Evolutionary conservation across 257 asterid species (phyloP).

Genomic region (Coffea eugenioides): DNA sequence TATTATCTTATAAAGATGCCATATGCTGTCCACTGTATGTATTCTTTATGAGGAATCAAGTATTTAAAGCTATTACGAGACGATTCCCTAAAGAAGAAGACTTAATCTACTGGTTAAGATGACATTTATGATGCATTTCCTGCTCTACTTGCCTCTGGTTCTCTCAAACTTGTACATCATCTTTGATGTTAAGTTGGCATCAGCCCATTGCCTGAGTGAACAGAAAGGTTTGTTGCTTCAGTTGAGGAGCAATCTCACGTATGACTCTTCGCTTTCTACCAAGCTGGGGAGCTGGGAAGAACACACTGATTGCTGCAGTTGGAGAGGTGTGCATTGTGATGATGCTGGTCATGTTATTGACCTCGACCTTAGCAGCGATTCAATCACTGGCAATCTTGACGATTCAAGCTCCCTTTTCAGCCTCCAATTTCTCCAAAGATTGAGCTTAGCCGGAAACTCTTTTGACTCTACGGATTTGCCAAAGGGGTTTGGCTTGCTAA

Average conservation of each 20-base stretch:
- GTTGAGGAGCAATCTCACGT: conserved; percentile 4
- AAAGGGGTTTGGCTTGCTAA: conserved; percentile 30
- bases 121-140: conserved; percentile 10
- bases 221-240: conserved; percentile 21
- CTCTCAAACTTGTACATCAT: conserved; percentile 19
- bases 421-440: background rate
- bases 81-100: too few species aligned
- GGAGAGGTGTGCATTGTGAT: conserved; percentile 4
- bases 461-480: background rate
- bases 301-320: background rate
- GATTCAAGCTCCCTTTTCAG: background rate
- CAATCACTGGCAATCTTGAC: background rate
- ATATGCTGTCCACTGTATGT: too few species aligned
- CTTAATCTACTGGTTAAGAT: too few species aligned
- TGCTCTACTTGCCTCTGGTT: conserved; percentile 36
- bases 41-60: too few species aligned
- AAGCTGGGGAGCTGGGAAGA: conserved; percentile 8
- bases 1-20: too few species aligned
- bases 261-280: background rate
- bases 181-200: background rate
- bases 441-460: background rate
- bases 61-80: too few species aligned
- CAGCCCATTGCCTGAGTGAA: conserved; percentile 19
- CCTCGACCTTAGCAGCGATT: background rate
- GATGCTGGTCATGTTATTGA: background rate